Evolutionary conservation across 495 filamentous ascomycete species (phyloP).

Genomic region (Penicillium coffeae): DNA sequence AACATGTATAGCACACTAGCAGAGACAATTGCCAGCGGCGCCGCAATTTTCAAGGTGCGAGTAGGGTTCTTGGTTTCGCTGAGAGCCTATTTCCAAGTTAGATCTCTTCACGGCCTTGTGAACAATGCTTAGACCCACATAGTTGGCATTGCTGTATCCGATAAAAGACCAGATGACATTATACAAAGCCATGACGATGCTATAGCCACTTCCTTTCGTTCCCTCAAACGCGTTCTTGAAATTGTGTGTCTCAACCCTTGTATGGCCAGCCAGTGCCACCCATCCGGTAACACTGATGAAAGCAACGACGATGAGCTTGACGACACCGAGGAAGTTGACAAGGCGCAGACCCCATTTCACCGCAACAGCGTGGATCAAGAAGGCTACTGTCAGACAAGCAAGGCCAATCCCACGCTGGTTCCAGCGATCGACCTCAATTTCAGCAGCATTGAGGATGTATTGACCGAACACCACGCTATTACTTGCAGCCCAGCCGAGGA

Average conservation of each 20-base stretch:
- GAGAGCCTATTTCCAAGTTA: conserved; percentile 40
- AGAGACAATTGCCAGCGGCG: conserved; percentile 55
- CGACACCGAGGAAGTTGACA: conserved; percentile 59
- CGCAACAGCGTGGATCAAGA: conserved; percentile 55
- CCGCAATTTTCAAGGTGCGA: conserved; percentile 60
- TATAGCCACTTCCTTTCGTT: conserved; percentile 54
- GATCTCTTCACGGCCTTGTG: no score
- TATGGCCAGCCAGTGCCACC: conserved; percentile 52
- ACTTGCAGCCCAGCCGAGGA: conserved; percentile 52
- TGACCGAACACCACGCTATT: conserved; percentile 69
- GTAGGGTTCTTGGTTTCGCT: conserved; percentile 60
- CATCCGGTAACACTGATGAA: conserved; percentile 65
- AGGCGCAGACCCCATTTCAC: conserved; percentile 67
- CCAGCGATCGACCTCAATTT: conserved; percentile 60
- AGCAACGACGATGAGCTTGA: conserved; percentile 65
- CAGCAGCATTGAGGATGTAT: conserved; percentile 63
- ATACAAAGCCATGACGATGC: conserved; percentile 59
- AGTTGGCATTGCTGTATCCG: conserved; percentile 62
- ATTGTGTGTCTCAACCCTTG: conserved; percentile 47
- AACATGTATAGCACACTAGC: conserved; percentile 65
- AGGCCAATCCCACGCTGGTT: conserved; percentile 63
- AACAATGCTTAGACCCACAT: conserved; percentile 23
- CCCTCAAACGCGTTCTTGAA: conserved; percentile 63
- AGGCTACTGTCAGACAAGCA: conserved; percentile 61
- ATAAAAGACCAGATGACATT: conserved; percentile 67